A percentile compares a stretch with the other conserved stretches of the same genome.
Evolutionary conservation across 768 basidiomycete genomes (phyloP).

Genomic region (Tylopilus cervinicoccineus): DNA sequence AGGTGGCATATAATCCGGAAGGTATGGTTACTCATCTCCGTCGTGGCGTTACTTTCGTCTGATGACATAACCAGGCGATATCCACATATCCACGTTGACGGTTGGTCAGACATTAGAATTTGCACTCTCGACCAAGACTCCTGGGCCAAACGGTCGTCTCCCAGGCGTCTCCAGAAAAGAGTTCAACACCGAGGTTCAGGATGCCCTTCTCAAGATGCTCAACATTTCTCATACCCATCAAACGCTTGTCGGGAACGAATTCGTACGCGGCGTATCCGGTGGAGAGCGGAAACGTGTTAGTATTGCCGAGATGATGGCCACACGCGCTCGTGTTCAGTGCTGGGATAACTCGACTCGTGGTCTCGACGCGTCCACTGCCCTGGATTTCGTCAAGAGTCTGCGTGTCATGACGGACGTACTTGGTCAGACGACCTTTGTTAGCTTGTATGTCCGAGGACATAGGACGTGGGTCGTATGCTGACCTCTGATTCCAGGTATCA

Average conservation of each 20-base stretch:
- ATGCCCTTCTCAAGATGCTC: constrained; percentile 70
- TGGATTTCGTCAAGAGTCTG: constrained; percentile 79
- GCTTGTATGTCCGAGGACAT: constrained; percentile 44
- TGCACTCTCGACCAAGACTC: constrained; percentile 69
- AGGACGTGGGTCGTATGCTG: not conserved
- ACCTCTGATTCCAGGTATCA: constrained; percentile 48
- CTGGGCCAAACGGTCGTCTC: constrained; percentile 69
- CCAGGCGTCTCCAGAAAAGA: constrained; percentile 59
- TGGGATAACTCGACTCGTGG: constrained; percentile 86
- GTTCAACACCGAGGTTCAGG: constrained; percentile 52
- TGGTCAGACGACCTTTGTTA: constrained; percentile 75
- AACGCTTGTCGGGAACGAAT: constrained; percentile 85
- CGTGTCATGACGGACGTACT: constrained; percentile 82
- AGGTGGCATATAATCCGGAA: constrained; percentile 77
- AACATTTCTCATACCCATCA: constrained; percentile 76
- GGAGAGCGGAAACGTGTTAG: constrained; percentile 79
- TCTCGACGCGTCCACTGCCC: constrained; percentile 80
- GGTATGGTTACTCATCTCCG: constrained; percentile 32
- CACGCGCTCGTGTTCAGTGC: constrained; percentile 72
- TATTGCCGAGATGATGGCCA: constrained; percentile 86
- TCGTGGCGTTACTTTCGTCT: not conserved
- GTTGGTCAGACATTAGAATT: constrained; percentile 75
- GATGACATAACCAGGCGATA: constrained; percentile 51
- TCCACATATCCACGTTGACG: constrained; percentile 78
- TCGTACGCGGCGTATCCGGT: constrained; percentile 77